Conservation (phyloP, 768 basidiomycete genomes). For the Tylopilus subfusipes region DNA sequence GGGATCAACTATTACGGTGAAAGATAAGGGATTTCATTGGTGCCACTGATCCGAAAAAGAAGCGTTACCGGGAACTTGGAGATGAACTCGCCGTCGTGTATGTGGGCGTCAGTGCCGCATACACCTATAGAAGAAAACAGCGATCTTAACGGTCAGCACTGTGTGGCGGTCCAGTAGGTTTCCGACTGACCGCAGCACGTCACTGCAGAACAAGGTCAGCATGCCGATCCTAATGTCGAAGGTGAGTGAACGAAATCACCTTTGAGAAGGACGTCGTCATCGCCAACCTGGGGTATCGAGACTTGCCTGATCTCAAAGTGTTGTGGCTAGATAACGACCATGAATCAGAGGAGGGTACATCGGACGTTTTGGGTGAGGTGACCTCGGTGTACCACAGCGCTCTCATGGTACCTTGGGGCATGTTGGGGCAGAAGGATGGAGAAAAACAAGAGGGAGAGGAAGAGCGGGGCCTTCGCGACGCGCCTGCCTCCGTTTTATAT, state of each 20-base stretch:
- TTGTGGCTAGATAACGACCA: constrained; percentile 45
- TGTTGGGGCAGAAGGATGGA: constrained; percentile 20
- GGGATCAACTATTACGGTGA: constrained; percentile 54
- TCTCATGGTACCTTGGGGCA: constrained; percentile 66
- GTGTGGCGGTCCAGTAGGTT: neutral
- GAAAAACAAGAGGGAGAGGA: constrained; percentile 4
- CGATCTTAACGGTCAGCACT: neutral
- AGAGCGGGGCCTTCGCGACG: neutral
- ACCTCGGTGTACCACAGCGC: constrained; percentile 73
- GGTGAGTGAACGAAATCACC: constrained; percentile 35
- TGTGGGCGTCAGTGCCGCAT: constrained; percentile 62
- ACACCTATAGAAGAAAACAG: constrained; percentile 37
- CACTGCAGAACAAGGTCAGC: constrained; percentile 29
- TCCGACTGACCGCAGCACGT: constrained; percentile 39
- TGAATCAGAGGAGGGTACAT: constrained; percentile 9
- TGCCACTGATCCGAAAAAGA: constrained; percentile 14
- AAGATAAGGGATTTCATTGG: constrained; percentile 20
- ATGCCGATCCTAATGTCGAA: neutral
- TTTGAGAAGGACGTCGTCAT: constrained; percentile 75
- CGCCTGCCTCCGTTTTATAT: constrained; percentile 19
- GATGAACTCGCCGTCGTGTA: constrained; percentile 64
- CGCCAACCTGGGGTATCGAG: constrained; percentile 59
- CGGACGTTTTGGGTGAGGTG: constrained; percentile 9
- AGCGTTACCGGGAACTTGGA: constrained; percentile 50
- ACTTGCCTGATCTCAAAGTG: constrained; percentile 67